Evolutionary conservation across 768 basidiomycete genomes (phyloP), one percentile per base, ranked within the genome.

Genomic region (Dacryopinax spathularia): DNA sequence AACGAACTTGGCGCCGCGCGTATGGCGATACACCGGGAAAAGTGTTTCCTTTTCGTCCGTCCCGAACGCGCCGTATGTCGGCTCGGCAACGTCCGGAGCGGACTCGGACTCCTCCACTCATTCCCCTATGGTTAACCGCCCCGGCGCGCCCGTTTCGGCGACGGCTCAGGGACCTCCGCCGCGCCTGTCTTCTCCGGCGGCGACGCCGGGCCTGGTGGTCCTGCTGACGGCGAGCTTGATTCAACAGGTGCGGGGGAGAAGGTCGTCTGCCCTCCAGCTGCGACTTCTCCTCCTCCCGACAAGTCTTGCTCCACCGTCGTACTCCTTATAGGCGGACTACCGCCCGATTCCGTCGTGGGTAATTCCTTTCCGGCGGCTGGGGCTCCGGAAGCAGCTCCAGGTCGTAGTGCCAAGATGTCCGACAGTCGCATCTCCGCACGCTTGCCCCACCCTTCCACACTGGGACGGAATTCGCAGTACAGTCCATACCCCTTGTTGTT

Each of bases 381-480:
- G 29, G 48, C 6, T 29, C 13, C 48, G 5, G 25, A 2, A 6
- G 29, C 18, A 56, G 29, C 20, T 29, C 10, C 48, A 56, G 48
- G 48, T 29, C 48, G 1, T 64, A 89, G 72, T 20, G 71, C 79
- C 33, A 97, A 77, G 60, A 98, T 87, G 33, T 70, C 82, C 39
- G 79, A 78, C 69, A 88, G 89, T 35, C 79, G 79, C 29, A 96
- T 76, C 68, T 89, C 84, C 2, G 85, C 88, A 63, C 82, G 80
- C 72, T 86, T 82, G 4, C 94, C 94, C 94, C 94, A 98, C 27
- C 82, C 84, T 29, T 83, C 83, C 0, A 84, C 85, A 13, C 79
- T 77, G 10, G 94, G 94, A 64, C 94, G 84, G 73, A 97, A 96
- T 18, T 89, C 86, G 27, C 84, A 82, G 72, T 97, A 98, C 41